Base-by-base conservation (phyloP, 2,329 filamentous ascomycete species). In the Cladophialophora psammophila region DNA sequence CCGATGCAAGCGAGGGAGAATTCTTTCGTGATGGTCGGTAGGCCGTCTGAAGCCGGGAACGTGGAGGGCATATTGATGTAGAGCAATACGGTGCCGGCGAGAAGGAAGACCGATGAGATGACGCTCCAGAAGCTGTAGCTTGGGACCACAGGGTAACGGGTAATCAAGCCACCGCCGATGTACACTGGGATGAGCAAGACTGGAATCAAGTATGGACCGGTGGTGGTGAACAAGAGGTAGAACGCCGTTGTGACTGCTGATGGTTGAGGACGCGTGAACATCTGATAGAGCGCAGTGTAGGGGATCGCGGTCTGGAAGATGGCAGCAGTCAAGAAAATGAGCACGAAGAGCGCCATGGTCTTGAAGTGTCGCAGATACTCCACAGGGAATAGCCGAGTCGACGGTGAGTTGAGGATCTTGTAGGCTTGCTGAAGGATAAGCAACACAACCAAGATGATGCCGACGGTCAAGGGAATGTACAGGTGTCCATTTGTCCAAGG, bases 1-100 rank as follows among this genome's bases (percentile, higher is more conserved):
- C 68, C 68, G 40, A 70, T 66, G 55, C 68, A 67, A 5, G 65
- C 64, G 12, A 70, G 65, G 3, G 63, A 58, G 42, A 70, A 68
- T 38, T 67, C 57, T 56, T 48, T 61, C 1, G 53, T 58, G 38
- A 70, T 56, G 9, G 48, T 60, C 20, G 65, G 67, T 5, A 64
- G 31, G n/a, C 67, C 67, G 31, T 15, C 32, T 9, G 32, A 26
- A 13, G 7, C 20, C 4, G 48, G 56, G 36, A 58, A 64, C 56
- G 61, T 35, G 32, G 40, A 20, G 20, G 63, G 65, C 20, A 42
- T 65, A 31, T 68, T 61, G 63, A 66, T 52, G 35, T 64, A 65
- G 18, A 68, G 56, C 26, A 70, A 18, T 9, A 45, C 26, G 20
- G 63, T 61, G 40, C 68, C 68, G 55, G 20, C 26, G 34, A 70